phyloP scores from a whole-genome alignment of 106 monocot genomes.

The Hemerocallis citrina region DNA sequence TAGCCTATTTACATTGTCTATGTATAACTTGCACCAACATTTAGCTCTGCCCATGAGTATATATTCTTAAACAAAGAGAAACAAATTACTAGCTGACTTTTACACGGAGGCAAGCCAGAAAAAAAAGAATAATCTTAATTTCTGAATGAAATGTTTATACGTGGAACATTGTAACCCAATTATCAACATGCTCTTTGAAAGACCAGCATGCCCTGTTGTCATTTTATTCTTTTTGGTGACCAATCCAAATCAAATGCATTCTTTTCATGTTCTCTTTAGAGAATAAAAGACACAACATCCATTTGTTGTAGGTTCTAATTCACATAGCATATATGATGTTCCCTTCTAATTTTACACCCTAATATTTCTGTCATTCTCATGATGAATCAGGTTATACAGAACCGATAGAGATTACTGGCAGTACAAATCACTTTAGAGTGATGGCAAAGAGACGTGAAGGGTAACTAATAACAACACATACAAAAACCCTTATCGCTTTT shows the following conservation, averaged over 20 bases:
- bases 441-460: neutral
- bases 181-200: neutral
- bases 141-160: no score
- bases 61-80: neutral
- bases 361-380: no score
- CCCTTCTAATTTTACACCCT: neutral
- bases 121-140: neutral
- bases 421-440: slow-evolving; percentile 17
- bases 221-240: neutral
- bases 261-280: neutral
- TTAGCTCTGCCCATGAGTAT: neutral
- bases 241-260: neutral
- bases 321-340: neutral
- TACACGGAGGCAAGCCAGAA: neutral
- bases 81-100: neutral
- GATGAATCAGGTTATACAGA: slow-evolving; percentile 26
- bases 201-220: neutral
- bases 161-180: neutral
- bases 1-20: neutral
- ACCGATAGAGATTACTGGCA: slow-evolving; percentile 28
- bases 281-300: neutral
- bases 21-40: no score
- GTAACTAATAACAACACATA: neutral
- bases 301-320: neutral
- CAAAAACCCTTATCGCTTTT: no score